Percentiles rank a stretch among this genome's conserved stretches.
Conservation (phyloP, 768 basidiomycete species). For the Tulasnella sp. region DNA sequence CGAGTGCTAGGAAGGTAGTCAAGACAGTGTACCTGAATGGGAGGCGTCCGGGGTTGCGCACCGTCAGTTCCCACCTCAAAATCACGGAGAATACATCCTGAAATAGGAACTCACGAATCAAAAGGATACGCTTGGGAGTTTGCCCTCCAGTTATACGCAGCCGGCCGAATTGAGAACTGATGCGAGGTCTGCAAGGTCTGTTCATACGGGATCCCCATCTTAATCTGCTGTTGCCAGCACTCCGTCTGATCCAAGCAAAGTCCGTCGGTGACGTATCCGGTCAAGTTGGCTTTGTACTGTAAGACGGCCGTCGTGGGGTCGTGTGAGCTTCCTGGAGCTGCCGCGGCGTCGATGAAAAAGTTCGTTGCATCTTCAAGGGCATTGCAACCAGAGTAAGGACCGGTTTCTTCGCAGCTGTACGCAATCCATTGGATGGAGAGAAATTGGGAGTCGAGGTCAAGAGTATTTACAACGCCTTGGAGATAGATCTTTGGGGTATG, state of each 20-base stretch:
- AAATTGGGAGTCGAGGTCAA: background rate
- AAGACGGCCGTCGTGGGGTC: slow-evolving; percentile 1
- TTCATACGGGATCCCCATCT: slow-evolving; percentile 4
- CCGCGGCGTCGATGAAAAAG: slow-evolving; percentile 1
- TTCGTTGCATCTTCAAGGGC: slow-evolving; percentile 1
- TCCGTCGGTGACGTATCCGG: slow-evolving; percentile 10
- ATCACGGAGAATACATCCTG: background rate
- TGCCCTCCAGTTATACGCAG: slow-evolving; percentile 3
- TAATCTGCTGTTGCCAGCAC: slow-evolving; percentile 4
- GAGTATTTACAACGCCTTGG: slow-evolving; percentile 1
- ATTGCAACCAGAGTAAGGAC: slow-evolving; percentile 9
- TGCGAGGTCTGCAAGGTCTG: slow-evolving; percentile 4
- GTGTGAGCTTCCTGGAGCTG: slow-evolving; percentile 2
- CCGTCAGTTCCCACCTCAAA: background rate
- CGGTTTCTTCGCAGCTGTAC: slow-evolving; percentile 14
- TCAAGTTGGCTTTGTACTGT: slow-evolving; percentile 13
- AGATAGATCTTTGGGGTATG: background rate
- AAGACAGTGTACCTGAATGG: background rate
- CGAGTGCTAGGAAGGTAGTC: slow-evolving; percentile 1
- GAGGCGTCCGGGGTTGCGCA: background rate
- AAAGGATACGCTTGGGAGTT: slow-evolving; percentile 12
- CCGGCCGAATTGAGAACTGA: background rate
- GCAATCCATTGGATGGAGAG: slow-evolving; percentile 5
- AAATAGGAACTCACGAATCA: background rate
- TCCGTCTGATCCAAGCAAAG: background rate